Percentiles rank a stretch among this genome's conserved stretches.
Conservation (phyloP, 352 stramenopile species). For the Globisporangium emineosum region DNA sequence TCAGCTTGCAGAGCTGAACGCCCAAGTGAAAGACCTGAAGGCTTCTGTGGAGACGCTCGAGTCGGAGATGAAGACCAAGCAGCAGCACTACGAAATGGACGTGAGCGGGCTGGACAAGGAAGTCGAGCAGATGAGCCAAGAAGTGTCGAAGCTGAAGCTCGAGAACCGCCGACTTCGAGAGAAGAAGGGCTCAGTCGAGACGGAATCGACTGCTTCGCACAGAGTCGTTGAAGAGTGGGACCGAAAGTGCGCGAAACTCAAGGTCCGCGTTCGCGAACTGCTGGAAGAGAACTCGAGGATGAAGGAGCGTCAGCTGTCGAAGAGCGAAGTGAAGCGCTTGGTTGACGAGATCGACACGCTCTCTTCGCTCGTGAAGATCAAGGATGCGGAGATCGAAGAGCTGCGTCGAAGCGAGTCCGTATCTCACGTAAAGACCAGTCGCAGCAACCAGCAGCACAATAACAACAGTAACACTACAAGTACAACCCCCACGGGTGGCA, state of each 20-base stretch:
- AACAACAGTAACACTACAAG: constrained; percentile 14
- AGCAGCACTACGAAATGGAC: constrained; percentile 14
- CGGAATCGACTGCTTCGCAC: constrained; percentile 9
- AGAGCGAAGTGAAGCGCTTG: constrained; percentile 43
- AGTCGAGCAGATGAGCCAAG: constrained; percentile 28
- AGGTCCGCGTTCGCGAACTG: constrained; percentile 45
- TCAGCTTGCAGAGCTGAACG: constrained; percentile 38
- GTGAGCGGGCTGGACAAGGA: constrained; percentile 25
- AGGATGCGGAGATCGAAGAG: constrained; percentile 44
- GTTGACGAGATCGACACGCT: constrained; percentile 54
- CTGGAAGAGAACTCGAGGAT: constrained; percentile 48
- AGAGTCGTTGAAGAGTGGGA: constrained; percentile 30
- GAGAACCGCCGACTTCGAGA: constrained; percentile 51
- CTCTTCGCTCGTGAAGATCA: constrained; percentile 39
- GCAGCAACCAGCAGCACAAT: constrained; percentile 7
- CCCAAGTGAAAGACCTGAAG: constrained; percentile 22
- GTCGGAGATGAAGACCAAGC: constrained; percentile 7
- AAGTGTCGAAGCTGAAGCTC: constrained; percentile 48
- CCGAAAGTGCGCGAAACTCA: constrained; percentile 39
- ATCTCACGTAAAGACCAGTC: constrained; percentile 1
- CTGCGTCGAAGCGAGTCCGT: constrained; percentile 25
- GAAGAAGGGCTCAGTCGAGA: not conserved
- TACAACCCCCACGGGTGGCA: constrained; percentile 11
- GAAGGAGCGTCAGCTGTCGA: constrained; percentile 40
- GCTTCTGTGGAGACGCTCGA: constrained; percentile 14